These are phyloP conservation scores for Mucor circinelloides DNA, from an alignment of 371 early-diverging fungal species.

Conservation along the genomic window DNA sequence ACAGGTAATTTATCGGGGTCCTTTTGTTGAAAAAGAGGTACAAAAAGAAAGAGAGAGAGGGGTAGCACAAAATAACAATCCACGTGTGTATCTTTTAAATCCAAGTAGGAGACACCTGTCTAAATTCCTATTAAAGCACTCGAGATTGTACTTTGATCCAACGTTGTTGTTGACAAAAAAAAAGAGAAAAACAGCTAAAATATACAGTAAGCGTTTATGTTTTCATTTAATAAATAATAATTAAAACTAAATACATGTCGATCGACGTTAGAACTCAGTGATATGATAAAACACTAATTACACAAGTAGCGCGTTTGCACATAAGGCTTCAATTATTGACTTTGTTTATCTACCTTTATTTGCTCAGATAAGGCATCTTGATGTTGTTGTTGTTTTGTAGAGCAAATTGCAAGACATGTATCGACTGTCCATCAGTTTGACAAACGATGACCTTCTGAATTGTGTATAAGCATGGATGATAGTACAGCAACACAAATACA, in stretches of 20 bases:
- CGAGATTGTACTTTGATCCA: background rate
- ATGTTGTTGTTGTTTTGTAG: too few relatives aligned
- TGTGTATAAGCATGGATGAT: too few relatives aligned
- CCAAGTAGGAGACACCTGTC: background rate
- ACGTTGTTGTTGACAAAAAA: background rate
- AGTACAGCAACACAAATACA: too few relatives aligned
- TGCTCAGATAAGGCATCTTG: too few relatives aligned
- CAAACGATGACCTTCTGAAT: too few relatives aligned
- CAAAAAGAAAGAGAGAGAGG: background rate
- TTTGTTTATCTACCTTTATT: too few relatives aligned
- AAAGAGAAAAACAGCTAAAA: background rate
- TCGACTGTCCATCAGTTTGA: too few relatives aligned
- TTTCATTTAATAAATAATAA: background rate
- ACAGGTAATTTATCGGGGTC: background rate
- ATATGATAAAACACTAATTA: too few relatives aligned
- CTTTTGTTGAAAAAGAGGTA: background rate
- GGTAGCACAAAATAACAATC: constrained; percentile 11
- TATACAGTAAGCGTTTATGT: background rate
- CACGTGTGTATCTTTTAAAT: constrained; percentile 3
- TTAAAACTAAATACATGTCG: background rate
- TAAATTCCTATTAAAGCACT: constrained; percentile 4
- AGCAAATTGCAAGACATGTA: too few relatives aligned
- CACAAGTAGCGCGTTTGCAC: too few relatives aligned
- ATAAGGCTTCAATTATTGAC: too few relatives aligned
- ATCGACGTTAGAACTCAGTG: too few relatives aligned